These are phyloP conservation scores for Oehlia diaphana DNA, from an alignment of 192 early-diverging fungal genomes.

Conservation along the genomic window DNA sequence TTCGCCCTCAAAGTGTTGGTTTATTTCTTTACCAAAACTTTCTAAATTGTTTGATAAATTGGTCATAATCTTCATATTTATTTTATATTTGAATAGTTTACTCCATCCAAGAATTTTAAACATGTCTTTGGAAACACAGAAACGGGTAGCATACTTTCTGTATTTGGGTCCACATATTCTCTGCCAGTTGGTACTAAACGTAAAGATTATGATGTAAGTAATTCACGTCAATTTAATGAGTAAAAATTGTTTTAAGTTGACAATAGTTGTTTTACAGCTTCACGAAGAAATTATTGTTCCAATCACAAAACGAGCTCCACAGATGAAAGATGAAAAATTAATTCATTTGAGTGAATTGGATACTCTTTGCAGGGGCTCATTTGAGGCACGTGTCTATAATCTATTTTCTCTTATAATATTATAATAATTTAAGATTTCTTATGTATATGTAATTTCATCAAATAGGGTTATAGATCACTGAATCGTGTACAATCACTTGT, in stretches of 20 bases:
- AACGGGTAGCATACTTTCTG: constrained; percentile 69
- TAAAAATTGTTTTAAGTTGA: neutral
- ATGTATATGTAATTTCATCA: neutral
- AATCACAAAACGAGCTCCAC: constrained; percentile 64
- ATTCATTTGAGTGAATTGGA: constrained; percentile 74
- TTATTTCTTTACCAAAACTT: neutral
- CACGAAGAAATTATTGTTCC: constrained; percentile 95
- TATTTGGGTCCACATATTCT: constrained; percentile 77
- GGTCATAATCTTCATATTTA: neutral
- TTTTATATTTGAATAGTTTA: constrained; percentile 29
- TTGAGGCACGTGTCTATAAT: constrained; percentile 48
- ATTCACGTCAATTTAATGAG: neutral
- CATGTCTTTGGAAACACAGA: constrained; percentile 79
- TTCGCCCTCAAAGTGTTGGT: constrained; percentile 37
- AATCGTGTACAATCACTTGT: constrained; percentile 97
- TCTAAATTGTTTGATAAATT: neutral
- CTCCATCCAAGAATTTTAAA: constrained; percentile 56
- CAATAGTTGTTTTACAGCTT: constrained; percentile 48
- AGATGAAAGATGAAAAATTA: constrained; percentile 61
- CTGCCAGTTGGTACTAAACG: constrained; percentile 76
- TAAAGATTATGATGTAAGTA: constrained; percentile 58
- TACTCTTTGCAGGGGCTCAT: constrained; percentile 71
- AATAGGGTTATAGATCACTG: constrained; percentile 72
- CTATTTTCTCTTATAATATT: neutral
- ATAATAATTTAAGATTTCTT: neutral